These are phyloP conservation scores for Gnomoniopsis sp. DNA, from an alignment of 2,329 filamentous ascomycete genomes.

Conservation along the genomic window DNA sequence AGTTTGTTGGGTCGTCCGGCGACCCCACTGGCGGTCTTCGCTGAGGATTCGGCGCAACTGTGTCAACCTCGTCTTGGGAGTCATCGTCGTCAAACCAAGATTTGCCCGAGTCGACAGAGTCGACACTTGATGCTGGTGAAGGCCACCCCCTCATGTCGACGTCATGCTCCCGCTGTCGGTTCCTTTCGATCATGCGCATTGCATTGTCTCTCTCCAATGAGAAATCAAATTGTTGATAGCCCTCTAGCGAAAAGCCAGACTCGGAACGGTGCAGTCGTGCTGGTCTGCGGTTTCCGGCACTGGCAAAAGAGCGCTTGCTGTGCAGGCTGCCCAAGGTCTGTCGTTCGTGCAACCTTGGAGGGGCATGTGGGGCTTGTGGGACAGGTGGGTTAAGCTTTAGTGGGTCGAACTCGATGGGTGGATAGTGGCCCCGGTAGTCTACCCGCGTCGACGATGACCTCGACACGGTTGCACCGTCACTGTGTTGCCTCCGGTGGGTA, in stretches of 20 bases:
- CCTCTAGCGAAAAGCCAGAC: slow-evolving; percentile 22
- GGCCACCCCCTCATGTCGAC: slow-evolving; percentile 13
- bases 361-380: neutral
- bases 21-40: slow-evolving; percentile 21
- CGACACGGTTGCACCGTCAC: slow-evolving; percentile 8
- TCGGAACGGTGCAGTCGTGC: slow-evolving; percentile 16
- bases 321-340: slow-evolving; percentile 4
- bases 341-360: slow-evolving; percentile 10
- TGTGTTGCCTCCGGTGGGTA: slow-evolving; percentile 13
- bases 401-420: slow-evolving; percentile 27
- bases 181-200: slow-evolving; percentile 3
- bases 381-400: slow-evolving; percentile 28
- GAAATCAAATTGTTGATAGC: slow-evolving; percentile 32
- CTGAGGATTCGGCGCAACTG: slow-evolving; percentile 8
- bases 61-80: slow-evolving; percentile 8
- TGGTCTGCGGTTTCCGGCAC: slow-evolving; percentile 1
- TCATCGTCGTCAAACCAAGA: slow-evolving; percentile 14
- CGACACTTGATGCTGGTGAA: slow-evolving; percentile 18
- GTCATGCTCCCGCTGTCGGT: slow-evolving; percentile 3
- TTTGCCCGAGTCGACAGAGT: slow-evolving; percentile 18
- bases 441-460: neutral
- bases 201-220: slow-evolving; percentile 23
- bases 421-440: slow-evolving; percentile 15
- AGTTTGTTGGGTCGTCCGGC: slow-evolving; percentile 24
- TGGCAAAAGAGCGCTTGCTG: slow-evolving; percentile 10